phyloP scores from a whole-genome alignment of 169 alveolate species.

The Eimeria maxima region DNA sequence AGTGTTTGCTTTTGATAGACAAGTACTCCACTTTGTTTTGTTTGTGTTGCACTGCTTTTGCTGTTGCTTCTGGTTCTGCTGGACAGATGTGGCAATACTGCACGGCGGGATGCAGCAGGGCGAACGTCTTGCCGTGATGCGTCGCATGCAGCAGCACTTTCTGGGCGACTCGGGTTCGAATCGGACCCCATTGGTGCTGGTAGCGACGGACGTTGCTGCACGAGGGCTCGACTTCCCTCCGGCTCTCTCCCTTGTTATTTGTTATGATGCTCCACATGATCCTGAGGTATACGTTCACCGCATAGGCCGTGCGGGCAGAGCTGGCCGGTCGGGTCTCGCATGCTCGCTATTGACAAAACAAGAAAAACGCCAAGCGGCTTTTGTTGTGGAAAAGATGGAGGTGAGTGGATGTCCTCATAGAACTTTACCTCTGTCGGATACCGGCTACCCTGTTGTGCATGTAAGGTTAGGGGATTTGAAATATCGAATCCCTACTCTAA shows the following conservation, averaged over 20 bases:
- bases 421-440: not conserved
- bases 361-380: conserved; percentile 86
- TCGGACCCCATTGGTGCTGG: conserved; percentile 67
- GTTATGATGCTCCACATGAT: conserved; percentile 94
- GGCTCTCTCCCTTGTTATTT: conserved; percentile 94
- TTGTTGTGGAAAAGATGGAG: conserved; percentile 80
- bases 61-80: conserved; percentile 5
- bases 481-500: not conserved
- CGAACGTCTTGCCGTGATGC: conserved; percentile 81
- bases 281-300: conserved; percentile 94
- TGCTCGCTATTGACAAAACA: conserved; percentile 93
- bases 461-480: not conserved
- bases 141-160: conserved; percentile 81
- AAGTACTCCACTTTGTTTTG: not conserved
- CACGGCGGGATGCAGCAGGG: conserved; percentile 83
- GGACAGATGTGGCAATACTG: conserved; percentile 74
- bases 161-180: conserved; percentile 47
- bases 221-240: conserved; percentile 91
- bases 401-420: not conserved
- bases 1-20: not conserved
- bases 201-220: conserved; percentile 83
- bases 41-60: not conserved
- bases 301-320: conserved; percentile 97
- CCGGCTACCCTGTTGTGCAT: not conserved
- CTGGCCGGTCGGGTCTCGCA: conserved; percentile 94